A percentile compares a stretch with the other conserved stretches of the same genome.
These are phyloP conservation scores for Candida albicans DNA, from an alignment of 1,139 yeast genomes.

Conservation along the genomic window DNA sequence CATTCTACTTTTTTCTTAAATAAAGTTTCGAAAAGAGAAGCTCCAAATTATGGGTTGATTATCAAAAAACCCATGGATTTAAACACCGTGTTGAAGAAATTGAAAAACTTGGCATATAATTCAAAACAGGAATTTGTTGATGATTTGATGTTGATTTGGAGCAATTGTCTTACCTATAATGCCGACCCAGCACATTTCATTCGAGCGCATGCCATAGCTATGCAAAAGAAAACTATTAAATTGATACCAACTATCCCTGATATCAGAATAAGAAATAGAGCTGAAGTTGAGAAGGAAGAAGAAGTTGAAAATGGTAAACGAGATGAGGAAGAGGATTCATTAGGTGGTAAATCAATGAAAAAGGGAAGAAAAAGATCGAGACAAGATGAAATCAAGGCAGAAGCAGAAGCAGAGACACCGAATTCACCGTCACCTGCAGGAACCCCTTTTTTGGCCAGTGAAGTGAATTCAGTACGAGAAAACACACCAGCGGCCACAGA, in stretches of 20 bases:
- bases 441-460: slow-evolving; percentile 11
- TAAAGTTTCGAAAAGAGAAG: slow-evolving; percentile 94
- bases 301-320: slow-evolving; percentile 40
- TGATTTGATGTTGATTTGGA: slow-evolving; percentile 93
- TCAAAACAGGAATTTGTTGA: slow-evolving; percentile 89
- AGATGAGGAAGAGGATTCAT: slow-evolving; percentile 40
- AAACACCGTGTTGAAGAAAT: slow-evolving; percentile 88
- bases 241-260: slow-evolving; percentile 87
- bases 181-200: slow-evolving; percentile 93
- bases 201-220: slow-evolving; percentile 90
- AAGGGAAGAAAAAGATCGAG: slow-evolving; percentile 46
- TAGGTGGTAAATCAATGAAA: slow-evolving; percentile 37
- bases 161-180: slow-evolving; percentile 87
- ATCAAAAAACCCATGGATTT: slow-evolving; percentile 96
- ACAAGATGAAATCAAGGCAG: slow-evolving; percentile 37
- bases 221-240: slow-evolving; percentile 84
- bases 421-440: slow-evolving; percentile 15
- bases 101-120: slow-evolving; percentile 76
- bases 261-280: slow-evolving; percentile 72
- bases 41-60: slow-evolving; percentile 89
- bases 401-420: slow-evolving; percentile 15
- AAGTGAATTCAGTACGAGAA: slow-evolving; percentile 7
- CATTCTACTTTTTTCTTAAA: slow-evolving; percentile 95
- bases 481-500: slow-evolving; percentile 15
- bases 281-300: slow-evolving; percentile 84